Evolutionary conservation across 1,284 basidiomycete species (phyloP).

Genomic region (Heimioporus punctisporus): DNA sequence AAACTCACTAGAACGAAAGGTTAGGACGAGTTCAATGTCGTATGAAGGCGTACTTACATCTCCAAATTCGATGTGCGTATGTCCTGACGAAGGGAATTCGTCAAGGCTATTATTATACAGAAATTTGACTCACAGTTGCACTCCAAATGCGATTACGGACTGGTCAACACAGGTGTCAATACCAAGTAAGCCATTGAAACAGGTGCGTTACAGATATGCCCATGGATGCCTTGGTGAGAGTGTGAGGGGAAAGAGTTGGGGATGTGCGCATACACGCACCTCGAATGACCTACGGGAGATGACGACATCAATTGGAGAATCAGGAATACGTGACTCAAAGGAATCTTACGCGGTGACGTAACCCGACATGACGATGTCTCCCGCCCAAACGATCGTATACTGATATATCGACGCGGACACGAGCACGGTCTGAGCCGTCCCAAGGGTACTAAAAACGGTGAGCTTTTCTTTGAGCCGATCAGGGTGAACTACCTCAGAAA

Average conservation of each 20-base stretch:
- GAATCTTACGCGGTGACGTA: conserved; percentile 29
- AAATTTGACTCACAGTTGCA: conserved; percentile 27
- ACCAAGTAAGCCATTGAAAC: background rate
- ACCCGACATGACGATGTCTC: conserved; percentile 19
- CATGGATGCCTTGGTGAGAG: conserved; percentile 26
- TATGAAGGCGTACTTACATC: conserved; percentile 20
- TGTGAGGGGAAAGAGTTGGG: background rate
- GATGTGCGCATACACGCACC: conserved; percentile 15
- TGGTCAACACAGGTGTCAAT: background rate
- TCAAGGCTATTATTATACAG: background rate
- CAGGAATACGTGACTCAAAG: background rate
- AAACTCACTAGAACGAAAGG: conserved; percentile 26
- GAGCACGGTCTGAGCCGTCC: conserved; percentile 30
- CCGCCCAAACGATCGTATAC: conserved; percentile 33
- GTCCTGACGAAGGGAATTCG: conserved; percentile 13
- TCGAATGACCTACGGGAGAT: conserved; percentile 23
- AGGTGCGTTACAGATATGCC: conserved; percentile 22
- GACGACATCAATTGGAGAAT: background rate
- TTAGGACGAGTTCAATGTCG: background rate
- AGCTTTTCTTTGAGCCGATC: background rate
- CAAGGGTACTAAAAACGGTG: conserved; percentile 20
- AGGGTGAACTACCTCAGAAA: conserved; percentile 22
- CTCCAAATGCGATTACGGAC: conserved; percentile 33
- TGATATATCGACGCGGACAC: conserved; percentile 34
- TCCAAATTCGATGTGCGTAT: conserved; percentile 36